A percentile compares a stretch with the other conserved stretches of the same genome.
phyloP scores from a whole-genome alignment of 352 stramenopile genomes.

The Phytopythium delawarense region DNA sequence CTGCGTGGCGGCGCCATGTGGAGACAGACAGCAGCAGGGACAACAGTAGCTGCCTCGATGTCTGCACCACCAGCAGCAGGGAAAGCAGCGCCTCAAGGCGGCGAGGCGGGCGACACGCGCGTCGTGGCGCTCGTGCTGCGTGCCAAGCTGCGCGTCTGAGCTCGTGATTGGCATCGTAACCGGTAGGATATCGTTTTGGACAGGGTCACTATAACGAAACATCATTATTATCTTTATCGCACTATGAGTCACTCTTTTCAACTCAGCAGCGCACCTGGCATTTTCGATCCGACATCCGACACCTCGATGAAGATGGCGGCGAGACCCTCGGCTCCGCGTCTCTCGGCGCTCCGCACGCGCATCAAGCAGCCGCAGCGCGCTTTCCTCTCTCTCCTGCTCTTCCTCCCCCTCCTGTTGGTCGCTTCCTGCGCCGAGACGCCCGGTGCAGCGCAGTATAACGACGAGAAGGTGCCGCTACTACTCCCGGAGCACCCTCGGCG shows the following conservation, averaged over 20 bases:
- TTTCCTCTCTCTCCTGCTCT: neutral
- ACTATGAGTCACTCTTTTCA: neutral
- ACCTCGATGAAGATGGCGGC: neutral
- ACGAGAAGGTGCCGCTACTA: slow-evolving; percentile 11
- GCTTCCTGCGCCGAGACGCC: neutral
- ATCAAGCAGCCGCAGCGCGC: neutral
- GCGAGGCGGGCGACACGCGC: slow-evolving; percentile 4
- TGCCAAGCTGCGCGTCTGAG: slow-evolving; percentile 3
- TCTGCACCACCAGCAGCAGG: neutral
- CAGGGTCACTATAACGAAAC: neutral
- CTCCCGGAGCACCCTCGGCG: slow-evolving; percentile 37
- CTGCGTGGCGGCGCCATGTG: slow-evolving; percentile 37
- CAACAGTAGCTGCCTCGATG: slow-evolving; percentile 1
- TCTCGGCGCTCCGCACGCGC: neutral
- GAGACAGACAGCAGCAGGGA: slow-evolving; percentile 14
- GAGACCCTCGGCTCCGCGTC: neutral
- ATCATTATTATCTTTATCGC: neutral
- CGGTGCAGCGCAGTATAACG: neutral
- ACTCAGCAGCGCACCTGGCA: neutral
- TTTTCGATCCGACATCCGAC: neutral
- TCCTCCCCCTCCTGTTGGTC: slow-evolving; percentile 6
- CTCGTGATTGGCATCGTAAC: neutral
- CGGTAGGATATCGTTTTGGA: slow-evolving; percentile 6
- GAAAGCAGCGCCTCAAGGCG: neutral
- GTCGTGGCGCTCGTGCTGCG: slow-evolving; percentile 5